phyloP scores from a whole-genome alignment of 2,329 filamentous ascomycete genomes.

The Fusarium penzigii region DNA sequence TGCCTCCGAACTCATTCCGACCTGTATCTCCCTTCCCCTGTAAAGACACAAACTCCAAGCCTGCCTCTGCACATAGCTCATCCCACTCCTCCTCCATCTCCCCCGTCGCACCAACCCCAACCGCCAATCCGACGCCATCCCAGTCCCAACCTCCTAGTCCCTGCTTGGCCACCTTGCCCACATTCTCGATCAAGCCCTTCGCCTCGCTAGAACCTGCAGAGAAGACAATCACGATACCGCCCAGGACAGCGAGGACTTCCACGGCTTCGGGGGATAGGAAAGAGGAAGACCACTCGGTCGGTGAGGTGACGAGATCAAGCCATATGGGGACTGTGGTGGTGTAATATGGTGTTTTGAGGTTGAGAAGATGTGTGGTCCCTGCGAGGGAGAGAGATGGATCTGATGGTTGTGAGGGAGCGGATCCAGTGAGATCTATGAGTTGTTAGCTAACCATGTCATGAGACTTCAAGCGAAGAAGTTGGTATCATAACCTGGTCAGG shows the following conservation, averaged over 20 bases:
- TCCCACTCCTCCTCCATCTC: conserved; percentile 60
- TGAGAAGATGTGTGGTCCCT: conserved; percentile 58
- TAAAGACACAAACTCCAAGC: conserved; percentile 65
- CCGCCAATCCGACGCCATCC: conserved; percentile 64
- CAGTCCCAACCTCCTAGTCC: conserved; percentile 62
- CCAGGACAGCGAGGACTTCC: conserved; percentile 63
- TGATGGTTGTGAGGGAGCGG: conserved; percentile 37
- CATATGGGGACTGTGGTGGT: conserved; percentile 61
- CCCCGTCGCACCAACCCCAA: conserved; percentile 52
- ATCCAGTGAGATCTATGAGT: conserved; percentile 53
- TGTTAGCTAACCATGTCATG: conserved; percentile 6
- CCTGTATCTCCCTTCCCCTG: conserved; percentile 37
- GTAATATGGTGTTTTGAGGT: conserved; percentile 63
- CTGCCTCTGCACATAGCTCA: conserved; percentile 55
- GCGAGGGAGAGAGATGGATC: conserved; percentile 48
- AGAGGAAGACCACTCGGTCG: conserved; percentile 55
- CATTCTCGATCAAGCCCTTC: conserved; percentile 46
- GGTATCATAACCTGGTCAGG: background rate
- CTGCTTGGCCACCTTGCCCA: conserved; percentile 56
- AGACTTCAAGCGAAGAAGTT: background rate
- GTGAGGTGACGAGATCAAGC: conserved; percentile 61
- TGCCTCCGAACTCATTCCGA: conserved; percentile 62
- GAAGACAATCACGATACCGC: conserved; percentile 54
- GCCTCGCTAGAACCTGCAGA: conserved; percentile 21
- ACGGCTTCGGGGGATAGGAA: conserved; percentile 62